phyloP scores from a whole-genome alignment of 192 early-diverging fungal species.

The Phycomyces nitens region DNA sequence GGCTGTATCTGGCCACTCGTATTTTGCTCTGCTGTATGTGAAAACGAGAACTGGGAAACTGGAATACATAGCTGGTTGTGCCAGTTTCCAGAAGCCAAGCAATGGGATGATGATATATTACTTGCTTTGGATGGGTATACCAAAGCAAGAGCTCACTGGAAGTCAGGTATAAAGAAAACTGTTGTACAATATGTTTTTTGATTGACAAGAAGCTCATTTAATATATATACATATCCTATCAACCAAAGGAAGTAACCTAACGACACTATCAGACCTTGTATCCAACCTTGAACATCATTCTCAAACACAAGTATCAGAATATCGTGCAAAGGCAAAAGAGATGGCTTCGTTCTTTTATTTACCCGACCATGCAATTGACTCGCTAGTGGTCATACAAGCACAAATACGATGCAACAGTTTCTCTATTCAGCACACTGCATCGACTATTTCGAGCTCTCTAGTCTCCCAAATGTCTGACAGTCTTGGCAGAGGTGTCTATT shows the following conservation, averaged over 20 bases:
- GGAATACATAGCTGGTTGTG: slow-evolving; percentile 10
- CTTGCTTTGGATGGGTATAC: slow-evolving; percentile 13
- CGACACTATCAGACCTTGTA: slow-evolving; percentile 6
- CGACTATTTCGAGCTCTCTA: not conserved
- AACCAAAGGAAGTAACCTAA: not conserved
- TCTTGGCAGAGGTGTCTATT: slow-evolving; percentile 14
- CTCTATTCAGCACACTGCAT: slow-evolving; percentile 1
- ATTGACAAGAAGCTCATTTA: not conserved
- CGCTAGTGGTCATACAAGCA: slow-evolving; percentile 13
- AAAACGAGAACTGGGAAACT: not conserved
- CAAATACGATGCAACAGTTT: slow-evolving; percentile 25
- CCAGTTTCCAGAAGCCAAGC: not conserved
- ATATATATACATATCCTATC: not conserved
- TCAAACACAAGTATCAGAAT: not conserved
- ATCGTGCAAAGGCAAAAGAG: not conserved
- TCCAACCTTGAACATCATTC: slow-evolving; percentile 9
- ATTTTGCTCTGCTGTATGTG: slow-evolving; percentile 8
- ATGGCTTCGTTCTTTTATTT: not conserved
- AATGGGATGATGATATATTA: not conserved
- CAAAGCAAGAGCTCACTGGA: not conserved
- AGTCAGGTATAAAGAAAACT: not conserved
- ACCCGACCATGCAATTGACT: not conserved
- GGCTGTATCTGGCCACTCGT: slow-evolving; percentile 4
- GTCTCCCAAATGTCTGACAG: not conserved
- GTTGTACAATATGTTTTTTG: not conserved